These are phyloP conservation scores for Vinca minor DNA, from an alignment of 257 asterid species.

Conservation along the genomic window DNA sequence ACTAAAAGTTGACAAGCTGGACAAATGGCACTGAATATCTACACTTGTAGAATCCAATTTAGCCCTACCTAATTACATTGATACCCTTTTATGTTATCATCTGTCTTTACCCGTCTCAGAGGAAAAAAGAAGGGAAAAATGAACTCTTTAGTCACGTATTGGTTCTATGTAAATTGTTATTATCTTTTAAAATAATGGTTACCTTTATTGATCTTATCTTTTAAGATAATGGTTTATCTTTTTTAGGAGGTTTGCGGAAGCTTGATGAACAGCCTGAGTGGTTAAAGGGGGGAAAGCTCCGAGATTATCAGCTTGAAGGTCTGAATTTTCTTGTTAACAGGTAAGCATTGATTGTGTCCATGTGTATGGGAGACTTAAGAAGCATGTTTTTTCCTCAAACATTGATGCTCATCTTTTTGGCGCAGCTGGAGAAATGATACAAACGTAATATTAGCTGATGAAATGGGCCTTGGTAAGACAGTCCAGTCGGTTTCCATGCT, in stretches of 20 bases:
- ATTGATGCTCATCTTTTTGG: constrained; percentile 41
- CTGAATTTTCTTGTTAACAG: constrained; percentile 94
- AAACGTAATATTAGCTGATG: constrained; percentile 96
- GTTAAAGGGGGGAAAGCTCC: constrained; percentile 95
- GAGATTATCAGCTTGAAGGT: constrained; percentile 99
- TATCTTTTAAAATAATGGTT: too few species aligned
- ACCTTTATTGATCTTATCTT: not conserved
- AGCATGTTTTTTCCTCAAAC: not conserved
- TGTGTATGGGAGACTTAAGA: not conserved
- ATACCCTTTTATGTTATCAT: not conserved
- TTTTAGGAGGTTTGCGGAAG: constrained; percentile 94
- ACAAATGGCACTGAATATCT: not conserved
- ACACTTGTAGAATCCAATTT: not conserved
- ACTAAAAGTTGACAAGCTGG: not conserved
- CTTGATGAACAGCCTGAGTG: constrained; percentile 98
- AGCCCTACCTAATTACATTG: not conserved
- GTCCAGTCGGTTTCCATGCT: constrained; percentile 99
- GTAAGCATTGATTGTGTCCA: constrained; percentile 32
- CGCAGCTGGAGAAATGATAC: constrained; percentile 98
- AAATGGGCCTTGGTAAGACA: constrained; percentile 99
- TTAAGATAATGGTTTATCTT: constrained; percentile 7
- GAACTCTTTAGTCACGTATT: too few species aligned
- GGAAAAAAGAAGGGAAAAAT: not conserved
- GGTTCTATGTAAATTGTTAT: too few species aligned
- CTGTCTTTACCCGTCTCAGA: not conserved